These are phyloP conservation scores for Diaporthe sp. DNA, from an alignment of 2,329 filamentous ascomycete genomes.

Conservation along the genomic window DNA sequence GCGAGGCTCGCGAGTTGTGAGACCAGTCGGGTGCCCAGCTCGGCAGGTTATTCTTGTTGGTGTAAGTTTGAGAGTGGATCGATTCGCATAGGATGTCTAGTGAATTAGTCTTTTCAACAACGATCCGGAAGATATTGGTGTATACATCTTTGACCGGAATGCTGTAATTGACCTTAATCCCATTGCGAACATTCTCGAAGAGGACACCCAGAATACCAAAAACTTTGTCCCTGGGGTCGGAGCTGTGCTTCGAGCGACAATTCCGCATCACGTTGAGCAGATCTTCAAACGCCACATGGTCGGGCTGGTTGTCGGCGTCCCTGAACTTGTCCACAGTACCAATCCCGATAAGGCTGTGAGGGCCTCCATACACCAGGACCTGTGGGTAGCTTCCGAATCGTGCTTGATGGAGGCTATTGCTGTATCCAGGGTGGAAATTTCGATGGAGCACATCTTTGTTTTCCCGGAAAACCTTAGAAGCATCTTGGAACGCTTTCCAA, in stretches of 20 bases:
- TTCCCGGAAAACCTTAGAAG: background rate
- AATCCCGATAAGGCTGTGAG: background rate
- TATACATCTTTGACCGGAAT: constrained; percentile 47
- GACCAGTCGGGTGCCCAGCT: constrained; percentile 51
- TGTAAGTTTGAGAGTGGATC: constrained; percentile 45
- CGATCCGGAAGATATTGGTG: constrained; percentile 46
- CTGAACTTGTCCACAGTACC: background rate
- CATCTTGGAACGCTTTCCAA: background rate
- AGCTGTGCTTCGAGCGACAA: constrained; percentile 42
- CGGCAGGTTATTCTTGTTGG: constrained; percentile 42
- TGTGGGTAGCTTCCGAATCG: background rate
- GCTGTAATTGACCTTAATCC: constrained; percentile 45
- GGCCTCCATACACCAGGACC: background rate
- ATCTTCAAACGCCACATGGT: background rate
- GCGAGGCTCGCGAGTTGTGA: constrained; percentile 37
- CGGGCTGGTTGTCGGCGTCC: background rate
- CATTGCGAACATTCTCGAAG: constrained; percentile 38
- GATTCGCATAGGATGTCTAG: constrained; percentile 49
- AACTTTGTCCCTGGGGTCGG: constrained; percentile 49
- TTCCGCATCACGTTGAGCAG: constrained; percentile 41
- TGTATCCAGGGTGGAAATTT: background rate
- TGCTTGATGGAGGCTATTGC: background rate
- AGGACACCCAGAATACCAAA: constrained; percentile 49
- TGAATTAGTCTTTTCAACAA: constrained; percentile 40
- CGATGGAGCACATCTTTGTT: background rate